phyloP scores from a whole-genome alignment of 78 protist species.

The Mantamonas sphyraenae region DNA sequence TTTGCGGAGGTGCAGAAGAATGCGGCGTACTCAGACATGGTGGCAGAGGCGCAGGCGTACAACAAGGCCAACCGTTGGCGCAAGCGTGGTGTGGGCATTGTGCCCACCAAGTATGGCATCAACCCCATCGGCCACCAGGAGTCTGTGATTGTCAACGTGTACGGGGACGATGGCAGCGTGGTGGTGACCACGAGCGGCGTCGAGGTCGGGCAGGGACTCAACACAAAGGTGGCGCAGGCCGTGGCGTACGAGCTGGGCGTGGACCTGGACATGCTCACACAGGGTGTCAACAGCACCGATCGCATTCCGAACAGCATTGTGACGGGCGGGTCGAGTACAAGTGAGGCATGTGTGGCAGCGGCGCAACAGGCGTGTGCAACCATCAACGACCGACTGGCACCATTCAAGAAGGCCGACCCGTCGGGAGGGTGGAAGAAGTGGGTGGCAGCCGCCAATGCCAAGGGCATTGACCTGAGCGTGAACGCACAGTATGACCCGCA shows the following conservation, averaged over 20 bases:
- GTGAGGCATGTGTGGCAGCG: constrained; percentile 28
- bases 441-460: background rate
- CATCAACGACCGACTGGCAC: constrained; percentile 9
- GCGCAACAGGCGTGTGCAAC: constrained; percentile 23
- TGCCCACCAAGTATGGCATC: constrained; percentile 45
- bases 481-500: background rate
- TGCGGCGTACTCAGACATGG: background rate
- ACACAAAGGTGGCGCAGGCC: constrained; percentile 39
- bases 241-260: constrained; percentile 33
- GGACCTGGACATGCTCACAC: background rate
- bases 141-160: background rate
- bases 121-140: constrained; percentile 15
- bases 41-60: constrained; percentile 15
- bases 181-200: constrained; percentile 26
- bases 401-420: background rate
- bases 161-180: constrained; percentile 35
- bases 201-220: constrained; percentile 64
- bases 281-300: constrained; percentile 23
- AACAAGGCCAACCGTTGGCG: constrained; percentile 27
- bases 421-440: background rate
- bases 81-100: constrained; percentile 43
- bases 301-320: constrained; percentile 8
- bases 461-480: background rate
- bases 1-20: background rate
- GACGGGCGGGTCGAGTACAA: background rate